Evolutionary conservation across 164 flowering plant species (phyloP), one percentile per base, ranked within the genome.

Genomic region (Aristolochia californica): DNA sequence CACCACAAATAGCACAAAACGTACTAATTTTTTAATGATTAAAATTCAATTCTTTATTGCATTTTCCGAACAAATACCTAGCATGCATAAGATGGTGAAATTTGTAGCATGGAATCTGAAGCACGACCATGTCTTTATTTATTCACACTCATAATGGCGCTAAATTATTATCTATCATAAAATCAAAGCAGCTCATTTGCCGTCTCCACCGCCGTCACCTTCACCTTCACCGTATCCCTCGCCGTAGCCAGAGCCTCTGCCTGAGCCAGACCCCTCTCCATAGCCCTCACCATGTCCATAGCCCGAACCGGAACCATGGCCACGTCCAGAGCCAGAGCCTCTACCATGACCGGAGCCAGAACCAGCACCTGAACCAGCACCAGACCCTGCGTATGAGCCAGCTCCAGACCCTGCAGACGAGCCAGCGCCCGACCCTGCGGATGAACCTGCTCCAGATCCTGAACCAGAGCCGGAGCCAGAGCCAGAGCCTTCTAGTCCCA

Each of bases 401-500:
- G 43, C 27, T 18, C 48, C 28, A 2, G 43, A 44, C 11, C 64
- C 56, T 14, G n/a, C 17, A 5, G 56, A 48, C 7, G 30, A 30
- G 4, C 63, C 57, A 7, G 57, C 43, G 20, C 63, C 63, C 9
- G 49, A 40, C 17, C 63, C 63, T 8, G 26, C 50, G 5, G 45
- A 64, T 3, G 62, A 61, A 13, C 65, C 59, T 0, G 40, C 17
- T 10, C 55, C 62, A 4, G 58, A 28, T 0, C 43, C 52, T 4
- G 43, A 7, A 15, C 58, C 57, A 2, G 43, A 27, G 2, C 56
- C 56, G 5, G 21, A 38, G 5, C 52, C 40, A n/a, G 65, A 62
- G 5, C 58, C 61, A 0, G 61, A 59, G 1, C 63, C 43, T 64
- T 27, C 63, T 45, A 48, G 60, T 0, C 61, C 63, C 2, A 65